phyloP scores from a whole-genome alignment of 176 grass and related monocot genomes.

The Carex littledalei region DNA sequence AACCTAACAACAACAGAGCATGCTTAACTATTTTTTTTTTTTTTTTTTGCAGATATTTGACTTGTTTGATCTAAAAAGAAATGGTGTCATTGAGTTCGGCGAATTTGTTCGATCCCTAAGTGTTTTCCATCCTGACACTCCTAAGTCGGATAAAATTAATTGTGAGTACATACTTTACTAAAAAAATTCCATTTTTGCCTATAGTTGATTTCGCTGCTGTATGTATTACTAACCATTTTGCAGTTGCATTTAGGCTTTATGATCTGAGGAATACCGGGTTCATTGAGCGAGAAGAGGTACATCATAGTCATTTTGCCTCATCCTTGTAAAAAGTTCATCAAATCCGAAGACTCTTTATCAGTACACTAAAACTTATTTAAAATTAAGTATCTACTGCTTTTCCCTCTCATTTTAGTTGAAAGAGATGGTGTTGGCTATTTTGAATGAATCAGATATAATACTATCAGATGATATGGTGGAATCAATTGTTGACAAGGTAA shows the following conservation, averaged over 20 bases:
- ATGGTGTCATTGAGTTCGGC: conserved; percentile 74
- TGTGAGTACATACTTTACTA: conserved; percentile 41
- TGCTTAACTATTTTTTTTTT: background rate
- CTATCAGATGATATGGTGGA: conserved; percentile 81
- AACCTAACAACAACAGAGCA: background rate
- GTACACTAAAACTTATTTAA: background rate
- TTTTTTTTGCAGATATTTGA: conserved; percentile 68
- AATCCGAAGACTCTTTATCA: background rate
- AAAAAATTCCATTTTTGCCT: too few relatives aligned
- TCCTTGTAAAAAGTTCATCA: conserved; percentile 1
- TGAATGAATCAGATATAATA: conserved; percentile 62
- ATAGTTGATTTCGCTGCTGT: background rate
- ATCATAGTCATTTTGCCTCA: background rate
- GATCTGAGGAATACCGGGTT: conserved; percentile 64
- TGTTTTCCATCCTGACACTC: conserved; percentile 75
- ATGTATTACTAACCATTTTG: conserved; percentile 13
- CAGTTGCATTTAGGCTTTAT: conserved; percentile 90
- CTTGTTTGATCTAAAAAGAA: conserved; percentile 69
- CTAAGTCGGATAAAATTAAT: conserved; percentile 47
- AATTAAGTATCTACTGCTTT: background rate
- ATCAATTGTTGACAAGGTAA: conserved; percentile 72
- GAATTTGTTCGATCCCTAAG: conserved; percentile 76
- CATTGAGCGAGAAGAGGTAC: conserved; percentile 77
- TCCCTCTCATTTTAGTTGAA: conserved; percentile 38
- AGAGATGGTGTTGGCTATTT: conserved; percentile 85